Base-by-base conservation (phyloP, 257 asterid species). In the Apocynum venetum region DNA sequence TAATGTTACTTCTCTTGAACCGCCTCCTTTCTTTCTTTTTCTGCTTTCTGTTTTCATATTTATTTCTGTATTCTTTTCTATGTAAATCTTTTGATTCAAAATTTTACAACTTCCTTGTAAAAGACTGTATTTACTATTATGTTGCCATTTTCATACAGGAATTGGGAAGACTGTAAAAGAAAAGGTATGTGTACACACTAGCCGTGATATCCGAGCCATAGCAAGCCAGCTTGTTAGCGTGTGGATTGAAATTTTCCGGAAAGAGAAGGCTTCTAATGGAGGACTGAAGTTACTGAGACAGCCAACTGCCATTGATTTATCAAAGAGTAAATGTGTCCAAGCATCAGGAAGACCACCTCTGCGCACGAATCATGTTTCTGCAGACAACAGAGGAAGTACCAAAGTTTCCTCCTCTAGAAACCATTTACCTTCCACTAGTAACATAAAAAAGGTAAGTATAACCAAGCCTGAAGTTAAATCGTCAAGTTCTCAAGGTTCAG, bases 161-260 rank as follows among this genome's bases (percentile, higher is more conserved):
- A 82, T 96, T 74, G 99, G 99, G 52, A 96, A 90, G 90, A 96
- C 99, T 17, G 94, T 96, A 40, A 96, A 92, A 87, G 97, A 96
- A 82, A 96, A 93, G 81, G 99, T 96, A 15, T 96, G 99, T 78
- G 96, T 96, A 63, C 99, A 96, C 80, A 89, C 98, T 71, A 96
- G 99, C 87, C 98, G 99, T 78, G 99, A 96, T 86, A 96, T 96
- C 80, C 98, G 99, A 1, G 96, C 99, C 75, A 91, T 96, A 72
- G 99, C 99, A 55, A 92, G 98, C 85, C 99, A 96, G 89, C 98
- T 96, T 74, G 99, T 96, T 77, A 89, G 84, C 35, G 97, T 96
- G 61, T 96, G 99, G 99, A 85, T 96, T 79, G 98, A 91, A 79
- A 87, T 96, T 63, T 93, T 96, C 82, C 97, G 99, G 73, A 96